Evolutionary conservation across 1,284 basidiomycete species (phyloP), one percentile per base, ranked within the genome.

Genomic region (Microbotryum lychnidis-dioicae): DNA sequence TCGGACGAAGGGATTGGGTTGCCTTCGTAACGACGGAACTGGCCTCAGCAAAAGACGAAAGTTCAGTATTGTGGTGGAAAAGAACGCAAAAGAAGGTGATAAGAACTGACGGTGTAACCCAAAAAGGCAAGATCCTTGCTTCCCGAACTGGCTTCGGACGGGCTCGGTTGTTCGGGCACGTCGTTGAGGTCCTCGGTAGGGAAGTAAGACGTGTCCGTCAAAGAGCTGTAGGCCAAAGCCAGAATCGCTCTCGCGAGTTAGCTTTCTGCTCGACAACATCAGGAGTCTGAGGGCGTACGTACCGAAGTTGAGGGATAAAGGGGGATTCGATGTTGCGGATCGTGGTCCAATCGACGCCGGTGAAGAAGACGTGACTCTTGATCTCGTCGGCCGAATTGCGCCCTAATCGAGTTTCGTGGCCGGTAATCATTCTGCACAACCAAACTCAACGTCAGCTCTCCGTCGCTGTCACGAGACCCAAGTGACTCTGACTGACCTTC

Each of bases 161-260:
- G 73, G 2, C 65, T 57, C 2, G 76, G 76, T 51, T 74, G 80
- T 67, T 88, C 84, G 1, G 81, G 79, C 16, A 89, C 84, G 72
- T 91, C 86, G 65, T 88, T 86, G 61, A 96, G 84, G 74, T 97
- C 94, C 69, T 97, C 93, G 25, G 90, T 93, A 1, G 93, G 93
- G 85, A 97, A 97, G 79, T 97, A 97, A 9, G 86, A 89, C 2
- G 92, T 97, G 74, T 97, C 93, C 25, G 91, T 96, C 73, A 91
- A 87, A 37, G 88, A 91, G 67, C 87, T 68, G 56, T 57, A 23
- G 6, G 14, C 25, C 14, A 59, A 16, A 31, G 9, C 31, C 31
- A 31, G 8, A 31, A 31, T 31, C 31, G 8, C 7, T 31, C 61
- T 58, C 21, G 55, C 59, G 33, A 52, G 64, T 48, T 58, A 57